Evolutionary conservation across 495 filamentous ascomycete genomes (phyloP), one percentile per base, ranked within the genome.

Genomic region (Pyrenula aspistea): DNA sequence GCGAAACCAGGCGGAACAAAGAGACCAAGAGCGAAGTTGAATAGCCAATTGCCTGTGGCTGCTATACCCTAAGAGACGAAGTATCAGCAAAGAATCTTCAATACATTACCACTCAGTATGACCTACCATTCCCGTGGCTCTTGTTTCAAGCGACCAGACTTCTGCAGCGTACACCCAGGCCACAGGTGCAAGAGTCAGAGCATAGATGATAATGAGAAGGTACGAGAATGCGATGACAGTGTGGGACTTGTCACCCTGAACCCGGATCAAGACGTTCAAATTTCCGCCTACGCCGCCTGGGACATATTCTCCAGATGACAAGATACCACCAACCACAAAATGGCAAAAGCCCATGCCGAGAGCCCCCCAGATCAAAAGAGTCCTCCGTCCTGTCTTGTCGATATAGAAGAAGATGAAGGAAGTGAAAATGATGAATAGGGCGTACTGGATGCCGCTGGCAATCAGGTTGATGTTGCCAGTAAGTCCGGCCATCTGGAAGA

Each of bases 371-470:
- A 91, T 80, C 22, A 94, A 76, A n/a, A 91, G 76, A n/a, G 83
- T 79, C 58, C 87, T 79, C 15, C 87, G 85, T 24, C 87, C 87
- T 24, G 82, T 81, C 56, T 78, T 79, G 62, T 91, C 87, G 60
- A 90, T 83, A 71, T 83, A 87, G 62, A 88, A 77, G 62, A 84
- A 86, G 54, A 82, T 83, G 47, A 84, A 71, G 12, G 80, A 73
- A 2, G 84, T 87, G 64, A 84, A 84, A 60, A 88, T 71, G 68
- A 89, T 88, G 64, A 88, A 85, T 12, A 88, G 67, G 20, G 86
- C 85, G 61, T 87, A 88, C 58, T 84, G 85, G n/a, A 89, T 76
- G 20, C 85, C 84, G 1, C 83, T 86, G 1, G 82, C 83, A n/a
- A 87, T 76, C 51, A 89, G 73, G 59, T 80, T 80, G 57, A 81